Evolutionary conservation across 148 eudicot genomes (phyloP).

Genomic region (Rhododendron kiyosumense): DNA sequence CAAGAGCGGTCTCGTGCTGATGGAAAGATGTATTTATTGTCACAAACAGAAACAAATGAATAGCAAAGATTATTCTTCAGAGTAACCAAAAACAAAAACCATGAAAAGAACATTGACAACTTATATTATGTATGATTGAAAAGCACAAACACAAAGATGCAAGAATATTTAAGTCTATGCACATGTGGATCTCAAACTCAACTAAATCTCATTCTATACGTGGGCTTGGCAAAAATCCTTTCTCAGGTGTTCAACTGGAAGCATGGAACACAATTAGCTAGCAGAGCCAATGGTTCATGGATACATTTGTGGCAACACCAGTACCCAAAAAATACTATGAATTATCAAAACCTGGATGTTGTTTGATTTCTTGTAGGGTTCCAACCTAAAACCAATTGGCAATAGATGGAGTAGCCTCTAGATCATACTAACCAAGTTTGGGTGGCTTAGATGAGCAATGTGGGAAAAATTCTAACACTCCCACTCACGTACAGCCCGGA

Average conservation of each 20-base stretch:
- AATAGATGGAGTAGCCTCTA: background rate
- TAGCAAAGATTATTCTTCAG: background rate
- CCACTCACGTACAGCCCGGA: background rate
- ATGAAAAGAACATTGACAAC: background rate
- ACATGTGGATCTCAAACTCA: background rate
- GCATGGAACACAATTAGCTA: background rate
- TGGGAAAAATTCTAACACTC: background rate
- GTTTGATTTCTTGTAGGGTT: too few species aligned
- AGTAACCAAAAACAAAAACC: background rate
- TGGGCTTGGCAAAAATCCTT: background rate
- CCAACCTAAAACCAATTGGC: background rate
- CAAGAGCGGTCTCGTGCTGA: constrained; percentile 43
- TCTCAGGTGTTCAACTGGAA: background rate
- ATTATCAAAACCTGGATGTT: background rate
- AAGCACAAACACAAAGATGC: background rate
- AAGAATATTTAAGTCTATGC: background rate
- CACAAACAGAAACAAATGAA: constrained; percentile 1
- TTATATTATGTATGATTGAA: background rate
- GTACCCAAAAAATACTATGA: background rate
- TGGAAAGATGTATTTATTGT: constrained; percentile 6
- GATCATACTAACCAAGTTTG: background rate
- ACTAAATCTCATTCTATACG: background rate
- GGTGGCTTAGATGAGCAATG: background rate
- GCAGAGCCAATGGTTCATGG: background rate
- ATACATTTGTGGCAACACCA: background rate